These are phyloP conservation scores for Aspergillus hiratsukae DNA, from an alignment of 2,329 filamentous ascomycete species.

Conservation along the genomic window DNA sequence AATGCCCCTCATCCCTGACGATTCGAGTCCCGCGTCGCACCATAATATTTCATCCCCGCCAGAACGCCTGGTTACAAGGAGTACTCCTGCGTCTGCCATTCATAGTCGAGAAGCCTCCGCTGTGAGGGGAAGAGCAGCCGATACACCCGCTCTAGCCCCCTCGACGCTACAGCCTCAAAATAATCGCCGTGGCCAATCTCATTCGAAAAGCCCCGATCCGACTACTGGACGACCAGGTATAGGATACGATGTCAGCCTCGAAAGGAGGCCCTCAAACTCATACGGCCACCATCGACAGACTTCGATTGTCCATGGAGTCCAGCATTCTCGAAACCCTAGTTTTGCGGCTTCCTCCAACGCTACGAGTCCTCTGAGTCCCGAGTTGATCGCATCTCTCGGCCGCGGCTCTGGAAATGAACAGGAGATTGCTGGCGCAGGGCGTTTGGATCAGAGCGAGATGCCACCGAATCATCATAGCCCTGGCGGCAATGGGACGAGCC, in stretches of 20 bases:
- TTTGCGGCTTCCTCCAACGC: constrained; percentile 61
- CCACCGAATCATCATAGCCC: constrained; percentile 25
- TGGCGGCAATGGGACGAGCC: constrained; percentile 39
- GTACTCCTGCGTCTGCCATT: constrained; percentile 33
- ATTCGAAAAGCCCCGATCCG: constrained; percentile 41
- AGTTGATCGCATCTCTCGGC: constrained; percentile 70
- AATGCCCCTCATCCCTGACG: constrained; percentile 40
- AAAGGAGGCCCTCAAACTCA: constrained; percentile 44
- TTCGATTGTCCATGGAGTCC: constrained; percentile 91
- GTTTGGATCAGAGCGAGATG: constrained; percentile 31
- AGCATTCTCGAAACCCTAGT: constrained; percentile 87
- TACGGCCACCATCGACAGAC: constrained; percentile 94
- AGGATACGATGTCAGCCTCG: constrained; percentile 36
- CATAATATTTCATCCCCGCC: constrained; percentile 34
- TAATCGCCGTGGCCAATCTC: constrained; percentile 36
- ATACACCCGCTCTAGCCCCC: constrained; percentile 31
- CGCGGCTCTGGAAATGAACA: constrained; percentile 50
- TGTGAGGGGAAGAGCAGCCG: constrained; percentile 39
- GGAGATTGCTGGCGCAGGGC: constrained; percentile 35
- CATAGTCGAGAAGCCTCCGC: constrained; percentile 43
- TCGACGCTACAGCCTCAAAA: constrained; percentile 33
- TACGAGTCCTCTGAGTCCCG: constrained; percentile 78
- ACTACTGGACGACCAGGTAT: constrained; percentile 28
- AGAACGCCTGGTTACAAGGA: constrained; percentile 35
- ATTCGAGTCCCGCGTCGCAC: constrained; percentile 34